Base-by-base conservation (phyloP, 2,329 filamentous ascomycete species). In the Chrysoporthe deuterocubensis region DNA sequence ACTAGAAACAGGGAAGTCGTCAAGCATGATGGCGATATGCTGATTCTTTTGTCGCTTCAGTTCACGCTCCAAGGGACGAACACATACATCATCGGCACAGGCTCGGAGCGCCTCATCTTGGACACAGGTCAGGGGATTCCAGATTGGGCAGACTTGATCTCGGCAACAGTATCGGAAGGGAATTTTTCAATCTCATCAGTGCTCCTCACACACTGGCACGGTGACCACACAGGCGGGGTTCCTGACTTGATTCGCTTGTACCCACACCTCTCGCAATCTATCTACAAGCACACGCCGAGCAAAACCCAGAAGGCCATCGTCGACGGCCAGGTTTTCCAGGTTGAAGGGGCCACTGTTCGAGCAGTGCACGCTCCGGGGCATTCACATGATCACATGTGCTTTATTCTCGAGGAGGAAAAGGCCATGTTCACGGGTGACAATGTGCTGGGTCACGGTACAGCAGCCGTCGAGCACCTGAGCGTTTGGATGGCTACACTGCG, bases 401-500 rank as follows among this genome's bases (percentile, higher is more conserved):
- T 97, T 72, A 77, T 94, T 5, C 79, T 97, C 4, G 85, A 90
- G 58, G 92, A 96, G 85, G 84, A 97, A 74, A 85, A 93, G 73
- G 90, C 92, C 52, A 89, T 97, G 81, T 96, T 97, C 77, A 96
- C 93, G 0, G 94, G 91, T 7, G 94, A 97, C 78, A 96, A 95
- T 75, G 90, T 97, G 1, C 84, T 97, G 1, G 94, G 94, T 0
- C 92, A 97, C 69, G 93, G 93, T 14, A 96, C 92, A 2, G 89
- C 92, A 3, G 92, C 96, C 0, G 96, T 96, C 72, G 92, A 96
- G 76, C 88, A 96, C 71, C 82, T 97, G 9, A 77, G 80, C 1
- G 80, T 81, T 0, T 97, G 65, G 64, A 72, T 73, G 70, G 59
- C 48, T 14, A 64, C 67, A 1, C 67, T 74, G 37, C 57, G 62